These are phyloP conservation scores for Mortierella claussenii DNA, from an alignment of 192 early-diverging fungal genomes.

Conservation along the genomic window DNA sequence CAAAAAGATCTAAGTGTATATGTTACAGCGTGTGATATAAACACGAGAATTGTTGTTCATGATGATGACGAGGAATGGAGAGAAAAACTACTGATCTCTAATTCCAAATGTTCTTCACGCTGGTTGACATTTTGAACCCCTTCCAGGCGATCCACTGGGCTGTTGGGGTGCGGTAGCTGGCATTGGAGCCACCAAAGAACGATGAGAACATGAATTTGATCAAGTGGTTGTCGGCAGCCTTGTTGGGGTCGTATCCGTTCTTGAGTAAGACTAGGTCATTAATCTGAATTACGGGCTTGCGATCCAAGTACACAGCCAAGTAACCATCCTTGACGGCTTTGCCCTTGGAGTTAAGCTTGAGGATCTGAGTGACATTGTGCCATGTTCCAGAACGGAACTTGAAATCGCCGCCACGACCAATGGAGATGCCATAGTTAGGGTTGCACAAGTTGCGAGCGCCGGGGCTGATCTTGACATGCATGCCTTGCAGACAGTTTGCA, in stretches of 20 bases:
- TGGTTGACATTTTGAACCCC: slow-evolving; percentile 33
- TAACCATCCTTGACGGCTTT: slow-evolving; percentile 27
- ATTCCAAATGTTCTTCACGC: slow-evolving; percentile 20
- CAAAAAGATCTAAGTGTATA: not conserved
- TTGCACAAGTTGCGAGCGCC: slow-evolving; percentile 47
- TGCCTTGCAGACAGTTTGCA: slow-evolving; percentile 20
- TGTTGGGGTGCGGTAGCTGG: slow-evolving; percentile 12
- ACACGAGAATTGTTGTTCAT: not conserved
- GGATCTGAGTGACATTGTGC: slow-evolving; percentile 44
- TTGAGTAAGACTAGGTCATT: slow-evolving; percentile 29
- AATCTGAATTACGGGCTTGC: slow-evolving; percentile 11
- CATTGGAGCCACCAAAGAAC: slow-evolving; percentile 22
- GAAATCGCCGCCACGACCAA: slow-evolving; percentile 61
- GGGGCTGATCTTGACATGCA: slow-evolving; percentile 21
- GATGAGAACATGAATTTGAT: slow-evolving; percentile 43
- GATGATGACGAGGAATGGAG: not conserved
- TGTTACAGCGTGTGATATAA: not conserved
- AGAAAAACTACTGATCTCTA: not conserved
- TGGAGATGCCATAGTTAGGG: slow-evolving; percentile 57
- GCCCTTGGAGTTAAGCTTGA: slow-evolving; percentile 28
- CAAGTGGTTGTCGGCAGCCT: not conserved
- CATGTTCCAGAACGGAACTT: slow-evolving; percentile 57
- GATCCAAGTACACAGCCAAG: slow-evolving; percentile 34
- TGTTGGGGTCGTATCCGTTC: slow-evolving; percentile 26
- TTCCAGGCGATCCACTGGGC: slow-evolving; percentile 38